Percentiles rank a stretch among this genome's conserved stretches.
These are phyloP conservation scores for Saitozyma sp. DNA, from an alignment of 768 basidiomycete species.

Conservation along the genomic window DNA sequence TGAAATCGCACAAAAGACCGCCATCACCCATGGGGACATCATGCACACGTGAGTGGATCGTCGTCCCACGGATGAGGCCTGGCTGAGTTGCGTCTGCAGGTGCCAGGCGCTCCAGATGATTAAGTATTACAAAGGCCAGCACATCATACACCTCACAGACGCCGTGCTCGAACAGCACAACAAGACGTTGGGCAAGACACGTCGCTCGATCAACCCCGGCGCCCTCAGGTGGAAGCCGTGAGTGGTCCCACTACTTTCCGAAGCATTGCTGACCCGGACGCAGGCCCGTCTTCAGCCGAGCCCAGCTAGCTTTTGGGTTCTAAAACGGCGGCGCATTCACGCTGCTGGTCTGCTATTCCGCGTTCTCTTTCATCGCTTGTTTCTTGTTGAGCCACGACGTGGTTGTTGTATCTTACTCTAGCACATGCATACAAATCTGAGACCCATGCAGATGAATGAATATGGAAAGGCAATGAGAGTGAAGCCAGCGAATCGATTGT, in stretches of 20 bases:
- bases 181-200: constrained; percentile 74
- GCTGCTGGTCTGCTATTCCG: no score
- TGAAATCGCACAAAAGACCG: constrained; percentile 92
- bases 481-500: no score
- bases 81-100: constrained; percentile 55
- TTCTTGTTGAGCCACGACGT: no score
- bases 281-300: constrained; percentile 38
- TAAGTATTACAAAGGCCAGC: constrained; percentile 92
- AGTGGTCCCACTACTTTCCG: constrained; percentile 54
- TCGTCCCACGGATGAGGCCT: neutral
- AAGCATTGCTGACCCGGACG: constrained; percentile 4
- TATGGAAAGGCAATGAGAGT: neutral
- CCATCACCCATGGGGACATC: constrained; percentile 91
- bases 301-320: constrained; percentile 42
- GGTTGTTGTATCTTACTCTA: constrained; percentile 8
- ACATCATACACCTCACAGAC: constrained; percentile 89
- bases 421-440: neutral
- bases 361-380: neutral
- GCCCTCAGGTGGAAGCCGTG: constrained; percentile 92
- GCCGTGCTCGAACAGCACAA: constrained; percentile 86
- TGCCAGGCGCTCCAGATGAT: constrained; percentile 92
- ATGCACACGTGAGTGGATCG: constrained; percentile 86
- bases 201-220: constrained; percentile 75
- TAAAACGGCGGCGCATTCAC: neutral
- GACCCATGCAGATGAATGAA: neutral